Conservation (phyloP, 345 rosid genomes). For the Luvunga scandens region DNA sequence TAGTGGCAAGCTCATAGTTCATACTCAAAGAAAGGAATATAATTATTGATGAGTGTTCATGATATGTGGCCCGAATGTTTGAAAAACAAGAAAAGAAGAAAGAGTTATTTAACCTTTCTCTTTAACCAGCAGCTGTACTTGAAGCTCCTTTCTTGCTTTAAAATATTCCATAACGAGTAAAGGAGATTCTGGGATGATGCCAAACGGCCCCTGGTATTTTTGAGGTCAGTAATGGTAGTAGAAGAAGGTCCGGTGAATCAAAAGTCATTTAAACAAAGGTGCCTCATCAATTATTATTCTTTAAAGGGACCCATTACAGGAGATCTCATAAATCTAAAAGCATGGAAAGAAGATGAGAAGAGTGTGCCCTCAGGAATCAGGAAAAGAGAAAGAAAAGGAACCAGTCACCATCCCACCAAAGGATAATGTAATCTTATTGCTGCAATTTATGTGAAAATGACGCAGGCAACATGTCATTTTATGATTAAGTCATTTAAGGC, state of each 20-base stretch:
- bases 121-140: slow-evolving; percentile 57
- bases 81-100: slow-evolving; percentile 64
- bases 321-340: slow-evolving; percentile 38
- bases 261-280: slow-evolving; percentile 59
- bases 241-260: slow-evolving; percentile 54
- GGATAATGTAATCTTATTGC: slow-evolving; percentile 14
- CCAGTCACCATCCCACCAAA: slow-evolving; percentile 38
- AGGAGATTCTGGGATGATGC: slow-evolving; percentile 83
- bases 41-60: slow-evolving; percentile 34
- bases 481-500: background rate
- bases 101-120: slow-evolving; percentile 56
- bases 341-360: slow-evolving; percentile 42
- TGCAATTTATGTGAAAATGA: slow-evolving; percentile 27
- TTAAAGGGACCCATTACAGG: slow-evolving; percentile 46
- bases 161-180: slow-evolving; percentile 52
- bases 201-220: slow-evolving; percentile 25
- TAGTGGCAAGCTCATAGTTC: slow-evolving; percentile 28
- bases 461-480: slow-evolving; percentile 40
- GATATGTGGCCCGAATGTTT: slow-evolving; percentile 66
- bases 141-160: slow-evolving; percentile 45
- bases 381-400: slow-evolving; percentile 43
- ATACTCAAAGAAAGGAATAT: slow-evolving; percentile 39
- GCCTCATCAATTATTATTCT: slow-evolving; percentile 63
- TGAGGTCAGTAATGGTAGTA: slow-evolving; percentile 43
- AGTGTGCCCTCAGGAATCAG: slow-evolving; percentile 46